Conservation (phyloP, 2,329 filamentous ascomycete genomes). For the Chaetomium globosum region DNA sequence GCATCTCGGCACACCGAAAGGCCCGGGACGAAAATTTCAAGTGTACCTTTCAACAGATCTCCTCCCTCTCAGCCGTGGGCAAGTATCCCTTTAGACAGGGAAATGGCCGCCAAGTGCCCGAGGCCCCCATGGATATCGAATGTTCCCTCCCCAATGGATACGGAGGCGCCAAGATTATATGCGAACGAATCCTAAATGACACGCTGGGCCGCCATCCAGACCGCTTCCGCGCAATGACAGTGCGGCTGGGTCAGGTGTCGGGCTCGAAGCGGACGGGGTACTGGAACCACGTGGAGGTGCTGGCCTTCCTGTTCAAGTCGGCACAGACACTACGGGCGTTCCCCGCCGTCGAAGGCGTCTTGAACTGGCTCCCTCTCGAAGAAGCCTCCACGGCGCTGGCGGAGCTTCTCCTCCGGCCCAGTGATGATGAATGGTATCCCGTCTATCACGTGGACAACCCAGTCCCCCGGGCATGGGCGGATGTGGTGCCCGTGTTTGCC, state of each 20-base stretch:
- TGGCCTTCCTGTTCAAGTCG: constrained; percentile 54
- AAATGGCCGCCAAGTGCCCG: constrained; percentile 43
- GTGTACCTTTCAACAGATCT: too few species aligned
- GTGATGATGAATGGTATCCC: constrained; percentile 22
- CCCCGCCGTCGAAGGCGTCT: constrained; percentile 46
- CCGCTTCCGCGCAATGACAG: constrained; percentile 48
- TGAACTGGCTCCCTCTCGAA: constrained; percentile 54
- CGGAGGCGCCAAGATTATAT: constrained; percentile 54
- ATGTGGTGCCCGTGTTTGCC: constrained; percentile 3
- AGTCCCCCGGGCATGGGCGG: constrained; percentile 37
- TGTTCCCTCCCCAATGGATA: constrained; percentile 53
- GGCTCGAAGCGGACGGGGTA: constrained; percentile 53
- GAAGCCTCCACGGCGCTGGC: constrained; percentile 36
- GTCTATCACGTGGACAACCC: constrained; percentile 42
- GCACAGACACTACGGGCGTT: constrained; percentile 49
- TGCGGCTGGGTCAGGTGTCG: constrained; percentile 56
- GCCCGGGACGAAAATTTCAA: too few species aligned
- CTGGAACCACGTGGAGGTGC: constrained; percentile 58
- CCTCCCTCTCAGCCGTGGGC: too few species aligned
- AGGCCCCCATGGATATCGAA: constrained; percentile 46
- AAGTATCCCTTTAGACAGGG: too few species aligned
- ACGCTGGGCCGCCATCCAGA: constrained; percentile 50
- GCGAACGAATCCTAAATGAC: constrained; percentile 53
- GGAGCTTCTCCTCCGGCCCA: constrained; percentile 32
- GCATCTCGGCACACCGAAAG: too few species aligned